Evolutionary conservation across 257 asterid species (phyloP).

Genomic region (Plectranthus barbatus): DNA sequence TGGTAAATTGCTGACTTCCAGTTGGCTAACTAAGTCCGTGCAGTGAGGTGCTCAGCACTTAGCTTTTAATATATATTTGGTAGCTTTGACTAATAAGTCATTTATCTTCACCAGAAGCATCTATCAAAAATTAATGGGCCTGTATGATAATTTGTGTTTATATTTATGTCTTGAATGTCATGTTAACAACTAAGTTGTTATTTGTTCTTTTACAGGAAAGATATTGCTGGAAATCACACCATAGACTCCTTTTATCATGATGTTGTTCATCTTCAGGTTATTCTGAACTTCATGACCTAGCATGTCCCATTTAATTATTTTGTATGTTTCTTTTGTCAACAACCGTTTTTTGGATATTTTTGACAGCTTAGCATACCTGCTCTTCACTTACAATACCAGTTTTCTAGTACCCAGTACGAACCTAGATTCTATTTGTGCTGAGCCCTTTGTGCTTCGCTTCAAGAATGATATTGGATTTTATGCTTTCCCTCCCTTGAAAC

Average conservation of each 20-base stretch:
- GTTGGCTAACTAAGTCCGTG: not conserved
- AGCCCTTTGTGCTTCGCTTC: not conserved
- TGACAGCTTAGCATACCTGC: not conserved
- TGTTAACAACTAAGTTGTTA: slow-evolving; percentile 4
- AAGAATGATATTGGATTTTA: not conserved
- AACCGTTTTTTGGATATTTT: not conserved
- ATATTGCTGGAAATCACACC: slow-evolving; percentile 52
- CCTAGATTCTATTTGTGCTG: not conserved
- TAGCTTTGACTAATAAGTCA: not conserved
- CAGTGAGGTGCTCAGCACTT: not conserved
- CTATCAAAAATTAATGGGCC: not conserved
- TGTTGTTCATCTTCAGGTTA: slow-evolving; percentile 82
- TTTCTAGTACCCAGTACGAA: not conserved
- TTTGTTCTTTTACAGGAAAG: slow-evolving; percentile 52
- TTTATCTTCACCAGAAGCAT: not conserved
- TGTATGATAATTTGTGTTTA: slow-evolving; percentile 1
- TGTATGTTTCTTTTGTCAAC: not conserved
- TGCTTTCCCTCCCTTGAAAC: not conserved
- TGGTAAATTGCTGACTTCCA: no score
- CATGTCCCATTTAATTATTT: not conserved
- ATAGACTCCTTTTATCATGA: slow-evolving; percentile 64
- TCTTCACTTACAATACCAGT: not conserved
- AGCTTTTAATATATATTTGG: not conserved
- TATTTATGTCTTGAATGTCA: not conserved
- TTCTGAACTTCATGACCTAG: slow-evolving; percentile 14